Percentiles rank a stretch among this genome's conserved stretches.
phyloP scores from a whole-genome alignment of 805 yeast species.

The Kregervanrija fluxuum region DNA sequence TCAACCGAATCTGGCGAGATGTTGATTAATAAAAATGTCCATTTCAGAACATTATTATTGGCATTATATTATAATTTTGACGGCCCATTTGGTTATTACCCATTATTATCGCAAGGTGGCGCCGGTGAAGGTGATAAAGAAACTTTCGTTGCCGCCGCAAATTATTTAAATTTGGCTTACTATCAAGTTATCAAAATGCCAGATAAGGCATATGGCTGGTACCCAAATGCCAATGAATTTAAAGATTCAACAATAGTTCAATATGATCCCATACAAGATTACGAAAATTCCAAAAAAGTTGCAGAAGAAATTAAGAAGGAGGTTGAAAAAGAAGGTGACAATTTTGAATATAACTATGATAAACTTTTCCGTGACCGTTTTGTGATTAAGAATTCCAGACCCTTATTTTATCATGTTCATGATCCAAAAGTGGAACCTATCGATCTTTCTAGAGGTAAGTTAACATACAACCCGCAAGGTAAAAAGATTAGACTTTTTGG shows the following conservation, averaged over 20 bases:
- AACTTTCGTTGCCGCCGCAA: slow-evolving; percentile 62
- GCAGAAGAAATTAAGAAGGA: slow-evolving; percentile 11
- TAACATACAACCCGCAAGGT: slow-evolving; percentile 12
- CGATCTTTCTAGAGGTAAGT: slow-evolving; percentile 17
- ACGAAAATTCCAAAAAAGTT: slow-evolving; percentile 13
- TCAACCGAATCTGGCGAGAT: slow-evolving; percentile 68
- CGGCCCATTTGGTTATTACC: slow-evolving; percentile 57
- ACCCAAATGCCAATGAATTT: slow-evolving; percentile 19
- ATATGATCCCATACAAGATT: slow-evolving; percentile 22
- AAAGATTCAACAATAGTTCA: slow-evolving; percentile 26
- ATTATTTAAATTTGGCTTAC: slow-evolving; percentile 35
- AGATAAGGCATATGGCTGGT: slow-evolving; percentile 22
- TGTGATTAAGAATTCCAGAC: slow-evolving; percentile 14
- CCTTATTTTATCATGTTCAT: slow-evolving; percentile 35
- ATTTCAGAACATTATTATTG: slow-evolving; percentile 49
- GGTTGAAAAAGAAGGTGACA: slow-evolving; percentile 9
- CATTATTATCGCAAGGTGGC: slow-evolving; percentile 52
- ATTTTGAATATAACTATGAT: slow-evolving; percentile 6
- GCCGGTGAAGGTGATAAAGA: slow-evolving; percentile 81
- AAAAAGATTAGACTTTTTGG: slow-evolving; percentile 17
- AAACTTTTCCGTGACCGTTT: slow-evolving; percentile 10
- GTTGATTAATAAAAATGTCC: slow-evolving; percentile 48
- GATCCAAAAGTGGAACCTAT: slow-evolving; percentile 43
- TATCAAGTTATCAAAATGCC: slow-evolving; percentile 40
- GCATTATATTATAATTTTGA: slow-evolving; percentile 60